Base-by-base conservation (phyloP, 192 early-diverging fungal genomes). In the Phlyctochytrium bullatum region DNA sequence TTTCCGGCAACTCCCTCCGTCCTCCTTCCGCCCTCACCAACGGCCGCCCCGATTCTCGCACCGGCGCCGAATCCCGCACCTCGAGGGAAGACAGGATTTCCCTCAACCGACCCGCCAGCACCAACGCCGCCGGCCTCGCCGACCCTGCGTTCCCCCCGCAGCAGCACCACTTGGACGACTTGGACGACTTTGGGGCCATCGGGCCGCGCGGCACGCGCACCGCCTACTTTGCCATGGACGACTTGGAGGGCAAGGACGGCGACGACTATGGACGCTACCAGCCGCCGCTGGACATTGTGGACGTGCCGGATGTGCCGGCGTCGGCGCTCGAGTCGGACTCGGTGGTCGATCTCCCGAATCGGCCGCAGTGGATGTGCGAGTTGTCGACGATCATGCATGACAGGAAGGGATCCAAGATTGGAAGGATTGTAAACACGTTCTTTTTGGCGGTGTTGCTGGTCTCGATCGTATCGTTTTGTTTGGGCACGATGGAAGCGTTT, bases 391-490 rank as follows among this genome's bases (percentile, higher is more conserved):
- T 28, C 14, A 57, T 14, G 20, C 12, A 25, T 24, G 54, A 57
- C 54, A 57, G 27, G 6, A 24, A 6, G 25, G 10, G 12, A 20
- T 57, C 20, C 6, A 10, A 6, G 27, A 14, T 28, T 6, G 54
- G 20, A 25, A 57, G 25, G 25, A 10, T 6, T 6, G 10, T 57
- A 25, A 57, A 57, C 54, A 25, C 16, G 6, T 57, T 57, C 54
- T 57, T 57, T 25, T 25, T 57, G 6, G 10, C 6, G 12, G 16
- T 57, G 20, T 25, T 57, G 12, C 54, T 57, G 20, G 20, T 57
- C 25, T 57, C 54, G 4, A 57, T 57, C 54, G 54, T 57, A 6
- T 10, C 54, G 54, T 28, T 57, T 25, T 57, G 54, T 57, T 27
- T 57, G 14, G 27, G 20, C 20, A 57, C 54, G 6, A 57, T 57